phyloP scores from a whole-genome alignment of 1,284 basidiomycete genomes.

The Pulveroboletus ridleyi region DNA sequence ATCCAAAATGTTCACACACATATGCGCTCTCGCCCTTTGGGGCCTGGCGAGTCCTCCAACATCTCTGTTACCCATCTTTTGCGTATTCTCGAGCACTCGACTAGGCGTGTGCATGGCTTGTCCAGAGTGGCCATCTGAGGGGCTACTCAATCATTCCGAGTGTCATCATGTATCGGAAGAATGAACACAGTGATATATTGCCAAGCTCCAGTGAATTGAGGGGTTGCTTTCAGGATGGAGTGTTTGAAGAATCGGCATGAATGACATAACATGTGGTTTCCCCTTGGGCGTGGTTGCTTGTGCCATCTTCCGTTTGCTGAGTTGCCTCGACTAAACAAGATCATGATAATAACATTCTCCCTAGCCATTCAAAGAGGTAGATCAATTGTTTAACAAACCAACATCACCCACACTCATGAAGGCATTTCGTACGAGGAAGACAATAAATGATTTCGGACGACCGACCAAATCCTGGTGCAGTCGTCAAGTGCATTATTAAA shows the following conservation, averaged over 20 bases:
- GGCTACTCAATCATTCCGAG: constrained; percentile 71
- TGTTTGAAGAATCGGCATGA: constrained; percentile 41
- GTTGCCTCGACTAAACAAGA: background rate
- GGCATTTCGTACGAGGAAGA: background rate
- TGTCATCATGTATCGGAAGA: constrained; percentile 66
- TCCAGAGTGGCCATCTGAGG: constrained; percentile 57
- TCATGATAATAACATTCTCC: too few relatives aligned
- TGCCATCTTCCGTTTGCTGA: constrained; percentile 6
- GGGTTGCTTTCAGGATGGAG: constrained; percentile 53
- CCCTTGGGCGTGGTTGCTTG: too few relatives aligned
- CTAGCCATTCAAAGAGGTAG: too few relatives aligned
- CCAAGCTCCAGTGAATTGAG: constrained; percentile 59
- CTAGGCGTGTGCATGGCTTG: constrained; percentile 75
- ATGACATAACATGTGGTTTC: too few relatives aligned
- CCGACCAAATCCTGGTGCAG: constrained; percentile 7
- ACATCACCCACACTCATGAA: too few relatives aligned
- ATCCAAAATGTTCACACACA: constrained; percentile 75
- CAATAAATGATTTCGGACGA: too few relatives aligned
- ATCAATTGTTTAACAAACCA: too few relatives aligned
- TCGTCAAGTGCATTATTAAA: constrained; percentile 14
- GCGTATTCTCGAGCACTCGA: constrained; percentile 81
- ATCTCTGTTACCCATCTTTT: constrained; percentile 67
- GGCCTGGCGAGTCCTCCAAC: constrained; percentile 57
- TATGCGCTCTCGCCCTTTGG: constrained; percentile 63
- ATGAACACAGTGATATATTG: constrained; percentile 57